A percentile compares a stretch with the other conserved stretches of the same genome.
Conservation (phyloP, 2,329 filamentous ascomycete species). For the Graphium sp. region DNA sequence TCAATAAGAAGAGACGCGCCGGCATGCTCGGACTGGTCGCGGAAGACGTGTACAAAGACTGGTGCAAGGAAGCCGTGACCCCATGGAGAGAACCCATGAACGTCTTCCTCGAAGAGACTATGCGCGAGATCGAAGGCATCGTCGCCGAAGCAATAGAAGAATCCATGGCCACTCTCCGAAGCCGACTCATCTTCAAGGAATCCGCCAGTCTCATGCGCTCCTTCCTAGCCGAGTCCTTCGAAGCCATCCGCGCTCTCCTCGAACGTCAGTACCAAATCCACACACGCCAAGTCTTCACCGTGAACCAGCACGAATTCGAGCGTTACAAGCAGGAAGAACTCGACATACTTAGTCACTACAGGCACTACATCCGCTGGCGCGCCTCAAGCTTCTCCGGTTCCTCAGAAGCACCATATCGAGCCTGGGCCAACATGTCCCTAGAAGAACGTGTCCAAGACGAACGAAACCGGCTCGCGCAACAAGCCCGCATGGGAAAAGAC, state of each 20-base stretch:
- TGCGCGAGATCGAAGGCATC: slow-evolving; percentile 16
- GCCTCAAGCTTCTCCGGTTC: slow-evolving; percentile 17
- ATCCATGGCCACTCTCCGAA: slow-evolving; percentile 27
- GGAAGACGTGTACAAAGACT: slow-evolving; percentile 38
- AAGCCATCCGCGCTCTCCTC: slow-evolving; percentile 19
- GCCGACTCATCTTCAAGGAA: slow-evolving; percentile 31
- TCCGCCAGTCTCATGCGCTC: slow-evolving; percentile 21
- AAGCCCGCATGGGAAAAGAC: slow-evolving; percentile 35
- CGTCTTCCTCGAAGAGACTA: slow-evolving; percentile 27
- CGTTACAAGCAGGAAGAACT: slow-evolving; percentile 27
- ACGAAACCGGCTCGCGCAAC: slow-evolving; percentile 21
- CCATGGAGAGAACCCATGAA: slow-evolving; percentile 40
- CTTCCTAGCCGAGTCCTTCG: slow-evolving; percentile 23
- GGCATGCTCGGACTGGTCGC: slow-evolving; percentile 43
- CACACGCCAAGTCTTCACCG: slow-evolving; percentile 36
- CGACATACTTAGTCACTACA: slow-evolving; percentile 24
- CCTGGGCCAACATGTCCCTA: slow-evolving; percentile 27
- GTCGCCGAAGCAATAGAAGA: slow-evolving; percentile 27
- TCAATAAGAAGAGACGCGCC: slow-evolving; percentile 33
- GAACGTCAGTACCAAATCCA: slow-evolving; percentile 33
- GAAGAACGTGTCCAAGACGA: slow-evolving; percentile 28
- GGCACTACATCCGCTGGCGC: slow-evolving; percentile 30
- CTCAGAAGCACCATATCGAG: slow-evolving; percentile 11
- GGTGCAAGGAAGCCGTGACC: slow-evolving; percentile 37
- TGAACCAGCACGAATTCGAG: slow-evolving; percentile 30